Percentiles rank a stretch among this genome's conserved stretches.
phyloP scores from a whole-genome alignment of 352 stramenopile species.

The Blastocystis sp. region DNA sequence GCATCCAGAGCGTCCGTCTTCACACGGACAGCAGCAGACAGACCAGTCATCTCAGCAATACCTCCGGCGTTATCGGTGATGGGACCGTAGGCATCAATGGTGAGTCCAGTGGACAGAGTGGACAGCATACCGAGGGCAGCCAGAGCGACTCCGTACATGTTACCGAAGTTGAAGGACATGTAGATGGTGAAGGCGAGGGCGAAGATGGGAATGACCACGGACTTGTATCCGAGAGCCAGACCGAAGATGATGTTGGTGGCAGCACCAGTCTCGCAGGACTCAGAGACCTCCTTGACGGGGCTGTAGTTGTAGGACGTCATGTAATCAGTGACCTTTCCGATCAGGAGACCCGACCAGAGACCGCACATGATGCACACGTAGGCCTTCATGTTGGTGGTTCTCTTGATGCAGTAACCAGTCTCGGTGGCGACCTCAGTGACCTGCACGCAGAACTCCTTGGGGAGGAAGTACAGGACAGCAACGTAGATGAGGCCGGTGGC shows the following conservation, averaged over 20 bases:
- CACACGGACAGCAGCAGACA: slow-evolving; percentile 86
- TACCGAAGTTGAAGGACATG: slow-evolving; percentile 83
- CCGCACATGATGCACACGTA: slow-evolving; percentile 84
- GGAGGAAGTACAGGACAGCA: slow-evolving; percentile 78
- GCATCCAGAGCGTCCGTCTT: slow-evolving; percentile 98
- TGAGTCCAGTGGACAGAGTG: slow-evolving; percentile 90
- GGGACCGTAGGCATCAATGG: slow-evolving; percentile 97
- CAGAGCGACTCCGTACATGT: slow-evolving; percentile 91
- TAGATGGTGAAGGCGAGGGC: slow-evolving; percentile 92
- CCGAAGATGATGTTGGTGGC: slow-evolving; percentile 99
- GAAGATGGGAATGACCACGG: slow-evolving; percentile 92
- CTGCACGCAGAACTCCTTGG: slow-evolving; percentile 61
- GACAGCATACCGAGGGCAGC: slow-evolving; percentile 94
- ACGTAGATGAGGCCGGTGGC: slow-evolving; percentile 72
- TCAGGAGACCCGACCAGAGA: slow-evolving; percentile 87
- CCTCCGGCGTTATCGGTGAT: slow-evolving; percentile 97
- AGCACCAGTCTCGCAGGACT: slow-evolving; percentile 90
- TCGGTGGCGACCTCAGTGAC: not conserved
- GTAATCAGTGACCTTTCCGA: slow-evolving; percentile 96
- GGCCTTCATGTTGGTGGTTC: slow-evolving; percentile 69
- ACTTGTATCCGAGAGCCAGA: slow-evolving; percentile 97
- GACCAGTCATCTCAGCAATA: slow-evolving; percentile 96
- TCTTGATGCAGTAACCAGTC: slow-evolving; percentile 70
- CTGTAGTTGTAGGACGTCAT: slow-evolving; percentile 93
- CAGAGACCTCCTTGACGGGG: slow-evolving; percentile 84